Evolutionary conservation across 2,329 filamentous ascomycete genomes (phyloP).

Genomic region (Trichoderma sp.): DNA sequence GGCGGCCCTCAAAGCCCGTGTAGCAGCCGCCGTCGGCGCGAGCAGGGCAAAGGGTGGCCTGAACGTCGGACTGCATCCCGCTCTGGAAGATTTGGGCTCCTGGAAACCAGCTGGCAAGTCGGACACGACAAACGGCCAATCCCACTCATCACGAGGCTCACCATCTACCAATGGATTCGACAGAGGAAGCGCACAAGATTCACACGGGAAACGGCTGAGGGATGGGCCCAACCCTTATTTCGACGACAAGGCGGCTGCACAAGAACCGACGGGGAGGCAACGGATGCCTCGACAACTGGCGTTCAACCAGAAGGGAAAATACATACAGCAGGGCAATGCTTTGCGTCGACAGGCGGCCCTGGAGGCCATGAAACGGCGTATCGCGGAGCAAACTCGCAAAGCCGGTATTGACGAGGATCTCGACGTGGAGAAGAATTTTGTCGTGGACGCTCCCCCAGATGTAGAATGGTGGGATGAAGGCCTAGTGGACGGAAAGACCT

Average conservation of each 20-base stretch:
- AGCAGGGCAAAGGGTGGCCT: conserved; percentile 66
- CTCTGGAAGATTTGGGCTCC: conserved; percentile 60
- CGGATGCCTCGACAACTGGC: conserved; percentile 74
- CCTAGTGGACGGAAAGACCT: conserved; percentile 72
- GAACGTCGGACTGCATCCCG: conserved; percentile 76
- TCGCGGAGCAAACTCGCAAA: conserved; percentile 83
- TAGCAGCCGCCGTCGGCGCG: conserved; percentile 70
- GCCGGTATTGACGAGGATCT: conserved; percentile 92
- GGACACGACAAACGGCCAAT: conserved; percentile 27
- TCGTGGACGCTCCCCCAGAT: conserved; percentile 79
- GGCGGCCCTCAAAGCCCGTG: conserved; percentile 76
- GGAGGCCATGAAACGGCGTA: conserved; percentile 92
- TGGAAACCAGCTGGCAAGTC: conserved; percentile 47
- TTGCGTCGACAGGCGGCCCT: conserved; percentile 83
- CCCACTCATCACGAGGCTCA: conserved; percentile 17
- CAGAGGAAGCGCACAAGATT: background rate
- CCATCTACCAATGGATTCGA: background rate
- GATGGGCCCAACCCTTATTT: conserved; percentile 72
- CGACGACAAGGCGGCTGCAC: conserved; percentile 66
- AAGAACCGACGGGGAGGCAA: conserved; percentile 58
- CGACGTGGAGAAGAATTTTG: conserved; percentile 84
- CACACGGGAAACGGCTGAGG: conserved; percentile 23
- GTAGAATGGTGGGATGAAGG: conserved; percentile 99
- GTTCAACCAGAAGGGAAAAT: conserved; percentile 97
- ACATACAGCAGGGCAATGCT: conserved; percentile 90